phyloP scores from a whole-genome alignment of 306 rosid species.

The Prunus kanzakura region DNA sequence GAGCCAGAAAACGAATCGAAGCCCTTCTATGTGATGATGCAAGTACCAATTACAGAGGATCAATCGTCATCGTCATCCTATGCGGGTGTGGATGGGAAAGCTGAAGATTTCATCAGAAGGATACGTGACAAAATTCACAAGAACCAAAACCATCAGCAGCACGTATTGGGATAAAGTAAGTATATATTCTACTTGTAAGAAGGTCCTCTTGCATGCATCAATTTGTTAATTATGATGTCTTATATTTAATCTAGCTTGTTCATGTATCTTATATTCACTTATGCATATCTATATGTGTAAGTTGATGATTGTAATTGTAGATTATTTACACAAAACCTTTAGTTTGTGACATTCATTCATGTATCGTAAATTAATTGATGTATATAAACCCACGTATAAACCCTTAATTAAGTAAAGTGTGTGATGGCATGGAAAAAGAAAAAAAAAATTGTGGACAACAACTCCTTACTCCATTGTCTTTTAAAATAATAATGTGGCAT shows the following conservation, averaged over 20 bases:
- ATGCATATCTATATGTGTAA: background rate
- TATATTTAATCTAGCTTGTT: background rate
- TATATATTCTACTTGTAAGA: too few relatives aligned
- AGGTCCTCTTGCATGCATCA: too few relatives aligned
- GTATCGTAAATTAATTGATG: background rate
- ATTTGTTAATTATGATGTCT: too few relatives aligned
- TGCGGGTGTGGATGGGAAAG: slow-evolving; percentile 6
- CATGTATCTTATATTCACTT: background rate
- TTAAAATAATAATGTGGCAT: background rate
- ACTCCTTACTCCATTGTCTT: background rate
- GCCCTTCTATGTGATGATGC: slow-evolving; percentile 32
- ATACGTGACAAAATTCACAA: background rate
- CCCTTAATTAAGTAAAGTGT: too few relatives aligned
- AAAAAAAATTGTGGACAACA: background rate
- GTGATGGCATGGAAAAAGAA: background rate
- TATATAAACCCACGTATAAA: too few relatives aligned
- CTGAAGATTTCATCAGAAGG: slow-evolving; percentile 16
- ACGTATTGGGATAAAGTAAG: too few relatives aligned
- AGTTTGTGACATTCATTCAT: background rate
- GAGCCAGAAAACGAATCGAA: slow-evolving; percentile 41
- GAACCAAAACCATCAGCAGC: background rate
- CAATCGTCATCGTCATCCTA: background rate
- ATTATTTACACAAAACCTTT: background rate
- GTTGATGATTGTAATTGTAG: background rate
- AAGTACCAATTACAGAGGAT: background rate